Evolutionary conservation across 2,329 filamentous ascomycete genomes (phyloP), one percentile per base, ranked within the genome.

Genomic region (Dactylella cylindrospora): DNA sequence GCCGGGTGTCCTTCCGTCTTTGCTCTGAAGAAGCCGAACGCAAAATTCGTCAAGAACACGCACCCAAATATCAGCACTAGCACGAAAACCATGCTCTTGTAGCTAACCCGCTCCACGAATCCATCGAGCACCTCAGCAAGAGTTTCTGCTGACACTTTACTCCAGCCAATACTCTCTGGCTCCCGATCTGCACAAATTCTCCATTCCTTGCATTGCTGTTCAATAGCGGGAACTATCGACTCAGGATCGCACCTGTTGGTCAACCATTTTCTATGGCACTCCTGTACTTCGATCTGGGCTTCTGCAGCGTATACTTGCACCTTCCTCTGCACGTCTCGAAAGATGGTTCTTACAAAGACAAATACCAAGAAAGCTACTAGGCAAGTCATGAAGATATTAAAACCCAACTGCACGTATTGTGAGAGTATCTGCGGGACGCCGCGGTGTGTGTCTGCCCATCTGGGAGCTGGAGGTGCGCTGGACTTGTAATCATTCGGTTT

Each of bases 51-150:
- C 59, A 80, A 74, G 35, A 78, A 76, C 45, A 83, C 77, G 67
- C 78, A 77, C 39, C 75, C 75, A 61, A 79, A 76, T 50, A 79
- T 72, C 46, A 79, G 53, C 43, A 77, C 65, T 31, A 73, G 71
- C 20, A 74, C 74, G 70, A 79, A 79, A 67, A 83, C 81, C 78
- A 87, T 84, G 8, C 83, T 81, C 73, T 96, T 96, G 73, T 88
- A 85, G 66, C 86, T 89, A 73, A 97, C 90, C 4, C 88, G 84
- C 68, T 95, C 89, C 3, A 95, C 84, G 72, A 97, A 96, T 69
- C 86, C 85, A 71, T 97, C 96, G 73, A 97, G 85, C 32, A 98
- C 95, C 70, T 89, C 83, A 0, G 91, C 91, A 70, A 96, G 86
- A 20, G 90, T 93, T 70, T 88, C 85, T 3, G 89, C 90, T 13